Evolutionary conservation across 163 green algal species (phyloP).

Genomic region (Scenedesmus sp.): DNA sequence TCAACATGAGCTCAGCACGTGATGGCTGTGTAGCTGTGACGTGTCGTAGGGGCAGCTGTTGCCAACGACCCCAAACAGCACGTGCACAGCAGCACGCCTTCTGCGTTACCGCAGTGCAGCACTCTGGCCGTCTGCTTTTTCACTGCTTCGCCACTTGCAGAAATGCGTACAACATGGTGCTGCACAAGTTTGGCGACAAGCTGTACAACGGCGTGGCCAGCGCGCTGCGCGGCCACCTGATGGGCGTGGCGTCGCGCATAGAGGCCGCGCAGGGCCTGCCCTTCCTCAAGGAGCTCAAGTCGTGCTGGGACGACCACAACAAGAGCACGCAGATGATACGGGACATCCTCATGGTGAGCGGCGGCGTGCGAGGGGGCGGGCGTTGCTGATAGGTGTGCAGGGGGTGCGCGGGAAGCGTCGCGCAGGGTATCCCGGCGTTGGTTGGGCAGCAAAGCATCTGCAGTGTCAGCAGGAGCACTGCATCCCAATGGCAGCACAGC

Average conservation of each 20-base stretch:
- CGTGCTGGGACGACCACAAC: constrained; percentile 93
- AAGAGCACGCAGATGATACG: constrained; percentile 98
- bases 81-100: background rate
- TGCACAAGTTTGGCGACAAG: constrained; percentile 96
- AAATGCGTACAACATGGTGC: constrained; percentile 99
- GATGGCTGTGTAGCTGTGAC: background rate
- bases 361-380: background rate
- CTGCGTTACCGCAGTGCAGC: background rate
- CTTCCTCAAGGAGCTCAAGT: constrained; percentile 92
- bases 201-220: constrained; percentile 94
- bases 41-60: background rate
- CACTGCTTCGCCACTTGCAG: constrained; percentile 66
- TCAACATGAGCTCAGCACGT: background rate
- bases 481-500: background rate
- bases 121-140: background rate
- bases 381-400: background rate
- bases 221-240: constrained; percentile 88
- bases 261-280: constrained; percentile 80
- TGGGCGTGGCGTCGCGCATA: constrained; percentile 81
- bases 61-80: background rate
- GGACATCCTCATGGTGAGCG: constrained; percentile 98
- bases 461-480: background rate
- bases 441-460: too few species aligned
- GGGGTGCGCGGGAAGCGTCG: background rate
- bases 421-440: too few species aligned